Percentiles rank a stretch among this genome's conserved stretches.
These are phyloP conservation scores for Boletus edulis DNA, from an alignment of 768 basidiomycete genomes.

Conservation along the genomic window DNA sequence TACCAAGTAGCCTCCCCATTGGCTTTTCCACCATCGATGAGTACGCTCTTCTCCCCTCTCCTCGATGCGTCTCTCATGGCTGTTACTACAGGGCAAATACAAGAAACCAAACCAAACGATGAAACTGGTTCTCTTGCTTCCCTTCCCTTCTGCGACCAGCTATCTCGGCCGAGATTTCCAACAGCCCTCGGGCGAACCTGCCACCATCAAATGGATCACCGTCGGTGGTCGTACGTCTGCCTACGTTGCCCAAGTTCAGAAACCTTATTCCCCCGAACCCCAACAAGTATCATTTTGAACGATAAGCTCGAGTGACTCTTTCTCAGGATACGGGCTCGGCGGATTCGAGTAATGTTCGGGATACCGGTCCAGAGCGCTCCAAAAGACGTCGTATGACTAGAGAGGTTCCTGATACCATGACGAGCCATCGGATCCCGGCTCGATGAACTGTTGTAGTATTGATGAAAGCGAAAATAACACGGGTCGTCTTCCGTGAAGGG, in stretches of 20 bases:
- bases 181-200: conserved; percentile 67
- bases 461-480: too few relatives aligned
- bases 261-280: conserved; percentile 10
- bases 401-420: background rate
- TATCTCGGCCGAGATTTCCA: conserved; percentile 5
- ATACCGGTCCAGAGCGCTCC: background rate
- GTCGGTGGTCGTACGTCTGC: conserved; percentile 80
- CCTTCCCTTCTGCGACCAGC: background rate
- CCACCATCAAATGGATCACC: conserved; percentile 70
- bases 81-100: conserved; percentile 49
- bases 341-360: background rate
- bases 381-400: conserved; percentile 6
- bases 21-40: conserved; percentile 72
- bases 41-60: conserved; percentile 29
- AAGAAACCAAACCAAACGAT: conserved; percentile 49
- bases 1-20: conserved; percentile 59
- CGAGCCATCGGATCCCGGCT: too few relatives aligned
- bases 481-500: too few relatives aligned
- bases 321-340: background rate
- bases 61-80: conserved; percentile 12
- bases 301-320: background rate
- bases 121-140: conserved; percentile 40
- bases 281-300: background rate
- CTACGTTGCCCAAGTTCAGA: conserved; percentile 62
- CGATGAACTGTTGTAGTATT: too few relatives aligned